Base-by-base conservation (phyloP, 192 early-diverging fungal species). In the Umbelopsis vinacea region DNA sequence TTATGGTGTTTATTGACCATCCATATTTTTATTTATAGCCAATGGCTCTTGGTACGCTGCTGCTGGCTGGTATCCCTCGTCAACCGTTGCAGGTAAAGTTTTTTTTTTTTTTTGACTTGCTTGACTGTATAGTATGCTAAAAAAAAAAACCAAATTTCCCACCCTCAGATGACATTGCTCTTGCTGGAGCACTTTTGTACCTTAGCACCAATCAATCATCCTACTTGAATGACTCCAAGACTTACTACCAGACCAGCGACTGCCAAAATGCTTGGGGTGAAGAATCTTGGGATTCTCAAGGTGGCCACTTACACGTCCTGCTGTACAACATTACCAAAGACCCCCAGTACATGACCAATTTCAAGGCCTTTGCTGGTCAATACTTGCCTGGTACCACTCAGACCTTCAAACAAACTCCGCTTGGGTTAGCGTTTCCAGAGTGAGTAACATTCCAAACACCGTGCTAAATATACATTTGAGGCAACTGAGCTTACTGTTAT, bases 271-370 rank as follows among this genome's bases (percentile, higher is more conserved):
- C 76, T 24, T 81, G 70, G 69, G 43, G 40, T 19, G 79, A 81
- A 43, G 67, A 81, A n/a, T 76, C 75, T 12, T 89, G 88, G 88
- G 84, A 88, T 68, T 78, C 82, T 38, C 84, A 89, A 52, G 67
- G 74, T 3, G 84, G 81, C 24, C 72, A 53, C 4, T 68, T 81
- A 40, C 79, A 81, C 45, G 70, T 82, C 52, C 70, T 86, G 11
- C 40, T 87, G 6, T 80, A 87, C 73, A 46, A 68, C 14, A 33
- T 79, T n/a, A 85, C 84, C 38, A 83, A 77, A 23, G 78, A 83
- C 3, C 68, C 68, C 0, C 57, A 52, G 19, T 83, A 78, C 45
- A 71, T 79, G 17, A 74, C 67, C 15, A 81, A 81, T 40, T 60
- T 73, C 52, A 74, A 76, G 63, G 40, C 73, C 5, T 81, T 74